phyloP scores from a whole-genome alignment of 371 early-diverging fungal genomes.

The Umbelopsis sp. region DNA sequence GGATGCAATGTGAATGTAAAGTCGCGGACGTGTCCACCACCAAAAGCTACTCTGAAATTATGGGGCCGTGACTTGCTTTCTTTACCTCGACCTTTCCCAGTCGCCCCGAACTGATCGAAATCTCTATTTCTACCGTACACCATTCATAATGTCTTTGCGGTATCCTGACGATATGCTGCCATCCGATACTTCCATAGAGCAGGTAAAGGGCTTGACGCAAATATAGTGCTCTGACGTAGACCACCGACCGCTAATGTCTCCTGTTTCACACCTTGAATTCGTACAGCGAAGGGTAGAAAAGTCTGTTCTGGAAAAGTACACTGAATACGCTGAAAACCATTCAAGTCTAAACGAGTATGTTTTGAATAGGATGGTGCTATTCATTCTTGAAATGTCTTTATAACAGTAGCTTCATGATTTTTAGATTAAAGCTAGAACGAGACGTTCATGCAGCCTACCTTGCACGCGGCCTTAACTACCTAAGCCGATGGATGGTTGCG shows the following conservation, averaged over 20 bases:
- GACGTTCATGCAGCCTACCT: constrained; percentile 65
- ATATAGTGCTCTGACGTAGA: neutral
- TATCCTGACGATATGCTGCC: constrained; percentile 53
- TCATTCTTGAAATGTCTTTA: too few species aligned
- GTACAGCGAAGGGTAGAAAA: constrained; percentile 42
- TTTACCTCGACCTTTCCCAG: too few species aligned
- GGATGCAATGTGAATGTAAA: neutral
- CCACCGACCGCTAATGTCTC: neutral
- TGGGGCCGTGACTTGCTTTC: too few species aligned
- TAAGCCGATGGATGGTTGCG: constrained; percentile 64
- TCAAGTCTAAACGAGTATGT: constrained; percentile 19
- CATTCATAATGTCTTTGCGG: constrained; percentile 24
- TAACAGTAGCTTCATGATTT: neutral
- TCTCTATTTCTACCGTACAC: neutral
- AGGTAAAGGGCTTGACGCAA: constrained; percentile 36
- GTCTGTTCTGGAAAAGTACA: constrained; percentile 35
- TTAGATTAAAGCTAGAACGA: constrained; percentile 53
- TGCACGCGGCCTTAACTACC: constrained; percentile 46
- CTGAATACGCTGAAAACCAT: constrained; percentile 41
- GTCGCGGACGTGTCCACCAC: neutral
- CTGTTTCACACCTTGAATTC: neutral
- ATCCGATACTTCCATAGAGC: constrained; percentile 55
- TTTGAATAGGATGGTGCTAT: neutral
- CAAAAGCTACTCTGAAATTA: too few species aligned
- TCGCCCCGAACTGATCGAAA: too few species aligned